phyloP scores from a whole-genome alignment of 805 yeast species.

The Spathaspora arborariae region DNA sequence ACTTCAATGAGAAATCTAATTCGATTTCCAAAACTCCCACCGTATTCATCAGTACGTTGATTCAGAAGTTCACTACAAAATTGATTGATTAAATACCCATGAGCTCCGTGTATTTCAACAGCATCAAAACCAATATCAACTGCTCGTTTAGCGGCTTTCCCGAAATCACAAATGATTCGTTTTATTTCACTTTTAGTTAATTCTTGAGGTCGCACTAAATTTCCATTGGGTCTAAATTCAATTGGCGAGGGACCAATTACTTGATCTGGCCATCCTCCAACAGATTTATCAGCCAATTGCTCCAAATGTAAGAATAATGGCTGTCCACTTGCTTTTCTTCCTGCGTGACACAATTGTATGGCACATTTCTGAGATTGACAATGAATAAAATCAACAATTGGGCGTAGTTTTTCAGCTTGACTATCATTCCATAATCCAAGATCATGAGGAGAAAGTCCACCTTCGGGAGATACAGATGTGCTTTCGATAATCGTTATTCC shows the following conservation, averaged over 20 bases:
- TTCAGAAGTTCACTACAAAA: constrained; percentile 46
- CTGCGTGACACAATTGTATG: constrained; percentile 52
- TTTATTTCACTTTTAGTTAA: constrained; percentile 40
- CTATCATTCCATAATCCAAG: constrained; percentile 49
- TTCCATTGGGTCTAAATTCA: constrained; percentile 22
- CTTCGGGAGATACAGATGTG: constrained; percentile 36
- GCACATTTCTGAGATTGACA: constrained; percentile 43
- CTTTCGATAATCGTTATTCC: constrained; percentile 48
- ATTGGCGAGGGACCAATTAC: constrained; percentile 44
- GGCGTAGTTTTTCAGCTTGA: constrained; percentile 39
- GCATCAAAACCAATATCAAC: constrained; percentile 51
- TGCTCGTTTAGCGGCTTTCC: constrained; percentile 45
- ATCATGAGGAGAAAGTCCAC: constrained; percentile 41
- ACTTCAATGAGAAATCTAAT: constrained; percentile 46
- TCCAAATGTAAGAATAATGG: constrained; percentile 26
- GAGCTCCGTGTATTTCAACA: constrained; percentile 62
- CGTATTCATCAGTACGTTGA: constrained; percentile 56
- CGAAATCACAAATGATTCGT: constrained; percentile 36
- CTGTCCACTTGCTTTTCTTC: constrained; percentile 41
- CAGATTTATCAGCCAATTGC: constrained; percentile 22
- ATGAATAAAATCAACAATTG: constrained; percentile 43
- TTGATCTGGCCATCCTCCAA: constrained; percentile 43
- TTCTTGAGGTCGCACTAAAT: constrained; percentile 33
- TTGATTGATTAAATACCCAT: constrained; percentile 51
- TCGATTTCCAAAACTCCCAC: constrained; percentile 59